Evolutionary conservation across 352 stramenopile genomes (phyloP), one percentile per base, ranked within the genome.

Genomic region (Phytophthora cactorum): DNA sequence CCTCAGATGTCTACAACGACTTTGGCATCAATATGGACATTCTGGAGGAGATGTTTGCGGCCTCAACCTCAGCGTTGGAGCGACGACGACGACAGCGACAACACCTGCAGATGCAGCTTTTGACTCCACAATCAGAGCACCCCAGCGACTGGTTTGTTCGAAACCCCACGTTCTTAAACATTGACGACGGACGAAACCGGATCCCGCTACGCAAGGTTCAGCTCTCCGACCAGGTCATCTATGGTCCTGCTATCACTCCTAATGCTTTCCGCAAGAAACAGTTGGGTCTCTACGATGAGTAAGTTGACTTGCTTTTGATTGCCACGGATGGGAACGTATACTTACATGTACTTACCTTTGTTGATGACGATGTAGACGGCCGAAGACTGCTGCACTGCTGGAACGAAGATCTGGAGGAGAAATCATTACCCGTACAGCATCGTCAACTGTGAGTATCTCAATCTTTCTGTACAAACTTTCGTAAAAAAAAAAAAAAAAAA

Each of bases 221-320:
- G 27, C 68, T 90, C 3, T 89, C 81, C 0, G 79, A 91, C 43
- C 79, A 87, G 27, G 77, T 91, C 22, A 74, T 91, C 4, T 91
- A 91, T 59, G 83, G 81, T 0, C 83, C 83, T 3, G 76, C 77
- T 28, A 88, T 91, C 70, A 88, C 82, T 46, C 80, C 77, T 4
- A 72, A 78, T 32, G 65, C 78, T 5, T 59, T 77, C 44, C 57
- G 70, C 27, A 77, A 72, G 28, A 74, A 72, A 49, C 32, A 43
- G 14, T 15, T 55, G 32, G 27, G 17, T 4, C 47, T 47, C 7
- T 17, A 46, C 22, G 50, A 77, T 12, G 68, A 75, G 72, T 79
- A 69, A 15, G 72, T 68, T 43, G 17, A 31, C 31, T 28, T 25
- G 9, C 15, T 27, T 12, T 1, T 22, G 22, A 22, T 17, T 11